phyloP scores from a whole-genome alignment of 2,329 filamentous ascomycete species.

The Colletotrichum liaoningense region DNA sequence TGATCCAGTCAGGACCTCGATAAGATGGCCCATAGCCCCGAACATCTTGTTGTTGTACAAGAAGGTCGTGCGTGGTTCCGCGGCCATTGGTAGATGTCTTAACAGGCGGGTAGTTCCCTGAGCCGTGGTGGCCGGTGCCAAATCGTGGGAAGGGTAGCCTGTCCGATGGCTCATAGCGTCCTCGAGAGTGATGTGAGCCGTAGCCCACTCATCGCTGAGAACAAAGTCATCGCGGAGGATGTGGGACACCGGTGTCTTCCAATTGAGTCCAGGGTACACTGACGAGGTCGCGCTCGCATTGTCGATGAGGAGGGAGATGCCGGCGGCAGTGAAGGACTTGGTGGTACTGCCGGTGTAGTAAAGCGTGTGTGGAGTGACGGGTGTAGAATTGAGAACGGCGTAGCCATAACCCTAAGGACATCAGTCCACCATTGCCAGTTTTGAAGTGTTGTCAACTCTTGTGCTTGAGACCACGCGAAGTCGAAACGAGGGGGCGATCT shows the following conservation, averaged over 20 bases:
- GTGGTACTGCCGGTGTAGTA: slow-evolving; percentile 68
- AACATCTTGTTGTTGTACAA: slow-evolving; percentile 66
- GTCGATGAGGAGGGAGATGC: slow-evolving; percentile 61
- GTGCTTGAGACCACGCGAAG: background rate
- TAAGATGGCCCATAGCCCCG: slow-evolving; percentile 54
- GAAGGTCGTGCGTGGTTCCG: slow-evolving; percentile 56
- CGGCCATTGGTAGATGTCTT: slow-evolving; percentile 55
- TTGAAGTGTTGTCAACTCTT: background rate
- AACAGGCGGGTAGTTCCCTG: slow-evolving; percentile 55
- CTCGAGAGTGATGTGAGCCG: slow-evolving; percentile 62
- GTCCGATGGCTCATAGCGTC: slow-evolving; percentile 65
- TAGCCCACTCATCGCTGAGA: slow-evolving; percentile 57
- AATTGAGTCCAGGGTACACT: slow-evolving; percentile 52
- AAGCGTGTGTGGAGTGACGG: slow-evolving; percentile 59
- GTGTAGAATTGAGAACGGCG: slow-evolving; percentile 45
- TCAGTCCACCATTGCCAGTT: background rate
- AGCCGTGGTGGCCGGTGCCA: slow-evolving; percentile 41
- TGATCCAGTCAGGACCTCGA: slow-evolving; percentile 54
- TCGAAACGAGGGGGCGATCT: background rate
- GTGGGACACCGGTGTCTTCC: slow-evolving; percentile 58
- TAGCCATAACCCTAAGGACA: slow-evolving; percentile 52
- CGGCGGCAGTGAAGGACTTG: slow-evolving; percentile 65
- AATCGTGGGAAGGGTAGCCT: slow-evolving; percentile 59
- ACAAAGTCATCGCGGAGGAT: slow-evolving; percentile 65
- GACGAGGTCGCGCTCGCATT: slow-evolving; percentile 42